phyloP scores from a whole-genome alignment of 768 basidiomycete species.

The Cyathus striatus region DNA sequence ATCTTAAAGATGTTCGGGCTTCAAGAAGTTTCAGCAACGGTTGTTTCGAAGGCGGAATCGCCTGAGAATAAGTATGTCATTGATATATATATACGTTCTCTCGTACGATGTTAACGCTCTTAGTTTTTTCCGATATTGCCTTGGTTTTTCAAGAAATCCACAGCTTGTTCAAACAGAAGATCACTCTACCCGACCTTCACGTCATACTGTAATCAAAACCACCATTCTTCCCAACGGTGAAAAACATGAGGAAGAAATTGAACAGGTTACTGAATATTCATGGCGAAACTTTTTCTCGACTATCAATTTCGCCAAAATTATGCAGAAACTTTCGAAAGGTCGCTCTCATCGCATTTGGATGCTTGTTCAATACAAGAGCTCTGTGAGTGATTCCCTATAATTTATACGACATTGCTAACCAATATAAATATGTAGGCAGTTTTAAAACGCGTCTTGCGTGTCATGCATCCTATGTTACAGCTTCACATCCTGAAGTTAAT shows the following conservation, averaged over 20 bases:
- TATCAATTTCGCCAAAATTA: conserved; percentile 96
- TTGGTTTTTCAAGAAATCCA: conserved; percentile 66
- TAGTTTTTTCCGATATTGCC: conserved; percentile 96
- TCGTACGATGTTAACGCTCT: neutral
- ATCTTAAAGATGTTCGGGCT: conserved; percentile 98
- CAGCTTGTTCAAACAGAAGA: conserved; percentile 61
- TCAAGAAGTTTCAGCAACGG: conserved; percentile 80
- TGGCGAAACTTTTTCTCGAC: conserved; percentile 98
- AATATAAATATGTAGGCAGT: conserved; percentile 59
- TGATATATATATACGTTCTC: neutral
- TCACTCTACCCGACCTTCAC: conserved; percentile 52
- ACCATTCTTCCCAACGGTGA: conserved; percentile 67
- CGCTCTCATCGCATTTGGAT: conserved; percentile 93
- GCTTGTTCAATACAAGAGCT: conserved; percentile 97
- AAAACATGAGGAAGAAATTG: conserved; percentile 80
- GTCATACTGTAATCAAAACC: conserved; percentile 53
- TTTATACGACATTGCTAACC: neutral
- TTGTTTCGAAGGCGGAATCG: conserved; percentile 85
- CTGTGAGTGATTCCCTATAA: conserved; percentile 46
- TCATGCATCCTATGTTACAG: conserved; percentile 91
- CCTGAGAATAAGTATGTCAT: conserved; percentile 70
- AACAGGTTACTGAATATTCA: conserved; percentile 89
- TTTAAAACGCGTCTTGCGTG: conserved; percentile 89
- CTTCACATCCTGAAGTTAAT: conserved; percentile 94
- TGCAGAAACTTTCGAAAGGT: conserved; percentile 96